Base-by-base conservation (phyloP, 306 rosid species). In the Cucurbita pepo region DNA sequence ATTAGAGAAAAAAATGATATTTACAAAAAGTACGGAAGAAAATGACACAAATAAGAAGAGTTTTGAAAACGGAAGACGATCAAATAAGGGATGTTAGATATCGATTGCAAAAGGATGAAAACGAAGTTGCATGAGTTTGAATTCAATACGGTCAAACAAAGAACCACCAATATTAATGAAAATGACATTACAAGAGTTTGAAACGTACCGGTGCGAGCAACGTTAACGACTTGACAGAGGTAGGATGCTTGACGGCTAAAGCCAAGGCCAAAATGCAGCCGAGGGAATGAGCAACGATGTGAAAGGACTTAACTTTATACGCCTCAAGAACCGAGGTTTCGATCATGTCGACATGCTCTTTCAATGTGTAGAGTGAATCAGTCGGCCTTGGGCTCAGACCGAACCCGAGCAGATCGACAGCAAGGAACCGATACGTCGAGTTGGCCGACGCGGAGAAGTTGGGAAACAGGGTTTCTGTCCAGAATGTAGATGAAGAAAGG, bases 251-350 rank as follows among this genome's bases (percentile, higher is more conserved):
- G 25, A 84, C 89, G 1, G 97, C 95, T 5, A 95, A 89, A 0
- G 99, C 96, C 0, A 95, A 85, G 37, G 97, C 99, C 65, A 95
- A 73, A 71, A 95, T 95, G 78, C 96, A 89, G 3, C 99, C 99
- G 8, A 95, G 77, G 4, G 99, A 95, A 78, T 95, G 99, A 41
- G 99, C 99, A 50, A 95, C 99, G 5, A 95, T 89, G 80, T 95
- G 99, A 80, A 95, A 85, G 0, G 95, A 91, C 7, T 95, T 82
- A 2, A 91, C 89, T 22, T 86, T 79, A 71, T 95, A 79, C 6
- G 97, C 81, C 38, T 95, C 96, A 2, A 95, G 71, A 7, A 91
- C 95, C 0, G 97, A 89, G 57, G 73, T 65, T 73, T 95, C 99
- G 3, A 95, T 84, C 95, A 88, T 91, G 13, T 91, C 97, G 30